These are phyloP conservation scores for Diaporthe velutina DNA, from an alignment of 2,329 filamentous ascomycete genomes.

Conservation along the genomic window DNA sequence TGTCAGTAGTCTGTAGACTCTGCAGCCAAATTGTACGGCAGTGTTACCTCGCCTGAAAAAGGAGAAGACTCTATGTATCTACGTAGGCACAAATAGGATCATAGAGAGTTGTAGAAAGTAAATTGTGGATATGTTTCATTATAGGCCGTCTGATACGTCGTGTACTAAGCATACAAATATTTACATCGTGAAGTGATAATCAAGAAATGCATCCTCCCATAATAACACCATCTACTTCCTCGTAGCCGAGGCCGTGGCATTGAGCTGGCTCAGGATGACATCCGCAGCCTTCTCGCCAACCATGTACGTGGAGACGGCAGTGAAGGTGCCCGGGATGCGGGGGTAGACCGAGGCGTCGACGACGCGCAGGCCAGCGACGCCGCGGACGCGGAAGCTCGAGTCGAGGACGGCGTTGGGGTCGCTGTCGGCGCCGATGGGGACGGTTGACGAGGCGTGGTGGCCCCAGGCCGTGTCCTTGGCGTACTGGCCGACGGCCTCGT, in stretches of 20 bases:
- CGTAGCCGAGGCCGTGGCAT: background rate
- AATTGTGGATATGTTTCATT: background rate
- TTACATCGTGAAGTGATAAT: background rate
- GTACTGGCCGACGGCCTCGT: conserved; percentile 18
- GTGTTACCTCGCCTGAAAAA: too few relatives aligned
- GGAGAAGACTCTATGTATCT: too few relatives aligned
- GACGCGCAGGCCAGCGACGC: conserved; percentile 19
- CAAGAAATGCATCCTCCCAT: background rate
- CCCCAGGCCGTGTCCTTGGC: conserved; percentile 26
- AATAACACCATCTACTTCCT: background rate
- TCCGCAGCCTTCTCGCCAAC: conserved; percentile 28
- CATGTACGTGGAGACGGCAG: conserved; percentile 29
- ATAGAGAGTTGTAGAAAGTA: too few relatives aligned
- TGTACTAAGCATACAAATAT: background rate
- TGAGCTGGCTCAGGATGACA: conserved; percentile 11
- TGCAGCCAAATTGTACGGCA: too few relatives aligned
- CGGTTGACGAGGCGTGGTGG: conserved; percentile 30
- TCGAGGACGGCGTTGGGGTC: conserved; percentile 29
- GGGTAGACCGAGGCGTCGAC: conserved; percentile 29
- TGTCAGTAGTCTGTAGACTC: too few relatives aligned
- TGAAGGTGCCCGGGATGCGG: conserved; percentile 9
- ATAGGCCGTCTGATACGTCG: background rate
- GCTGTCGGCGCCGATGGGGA: conserved; percentile 15
- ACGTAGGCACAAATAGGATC: too few relatives aligned
- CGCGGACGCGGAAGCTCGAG: conserved; percentile 29